Base-by-base conservation (phyloP, 192 early-diverging fungal genomes). In the Gryganskiella cystojenkinii region DNA sequence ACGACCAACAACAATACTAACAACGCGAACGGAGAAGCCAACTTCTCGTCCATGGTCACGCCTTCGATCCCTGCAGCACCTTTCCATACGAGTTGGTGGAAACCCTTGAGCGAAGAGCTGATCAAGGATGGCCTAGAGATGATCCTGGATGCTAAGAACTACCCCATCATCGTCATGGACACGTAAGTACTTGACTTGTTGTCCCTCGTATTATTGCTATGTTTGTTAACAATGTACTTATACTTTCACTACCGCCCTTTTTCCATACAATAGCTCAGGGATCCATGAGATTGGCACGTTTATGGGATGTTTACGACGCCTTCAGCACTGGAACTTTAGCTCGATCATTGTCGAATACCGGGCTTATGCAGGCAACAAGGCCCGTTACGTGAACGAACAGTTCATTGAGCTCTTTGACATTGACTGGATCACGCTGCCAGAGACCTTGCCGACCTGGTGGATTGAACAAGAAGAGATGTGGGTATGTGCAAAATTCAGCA, bases 321-420 rank as follows among this genome's bases (percentile, higher is more conserved):
- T 98, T 61, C 95, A 97, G 76, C 86, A 91, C 34, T 99, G 96
- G 96, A 98, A 98, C 72, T 96, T 98, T 67, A 98, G 95, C 68
- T 95, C 96, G 1, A 98, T 96, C 65, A 88, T 97, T 43, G 91
- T 91, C n/a, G 97, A 99, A 90, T 99, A 97, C 68, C 94, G 94
- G n/a, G 89, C 89, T 58, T 98, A 92, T 84, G 96, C 95, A 6
- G 94, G 95, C 7, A 95, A 85, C 22, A 98, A 95, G 69, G 86
- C 87, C 8, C 87, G 95, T 31, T 95, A 93, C 70, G 85, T 90
- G 10, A 96, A 94, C 61, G 95, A 98, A 70, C 95, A 97, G 71
- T 98, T 98, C 61, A 95, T 98, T 49, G 96, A 98, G 72, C 81
- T 98, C 28, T 99, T 98, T 87, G 97, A 95, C 74, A 80, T 87